phyloP scores from a whole-genome alignment of 164 flowering plant genomes.

The Kalanchoe fedtschenkoi region DNA sequence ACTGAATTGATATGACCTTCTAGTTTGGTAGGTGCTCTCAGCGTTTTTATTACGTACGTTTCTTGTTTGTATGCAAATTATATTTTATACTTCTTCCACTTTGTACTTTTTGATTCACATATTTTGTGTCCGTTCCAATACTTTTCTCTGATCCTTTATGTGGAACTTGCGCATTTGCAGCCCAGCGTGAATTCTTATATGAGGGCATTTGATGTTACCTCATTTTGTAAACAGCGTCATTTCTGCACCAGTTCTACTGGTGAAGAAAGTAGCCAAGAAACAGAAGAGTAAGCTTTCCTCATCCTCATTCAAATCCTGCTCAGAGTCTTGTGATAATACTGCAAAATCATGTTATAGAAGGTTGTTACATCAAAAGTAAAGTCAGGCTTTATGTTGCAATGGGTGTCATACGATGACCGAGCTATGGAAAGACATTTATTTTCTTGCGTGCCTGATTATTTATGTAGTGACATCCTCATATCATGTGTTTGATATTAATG shows the following conservation, averaged over 20 bases:
- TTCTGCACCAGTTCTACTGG: not conserved
- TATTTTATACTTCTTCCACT: not conserved
- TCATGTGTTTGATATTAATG: too few relatives aligned
- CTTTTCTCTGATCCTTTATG: not conserved
- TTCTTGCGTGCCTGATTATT: too few relatives aligned
- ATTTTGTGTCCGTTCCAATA: not conserved
- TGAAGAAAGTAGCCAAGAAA: not conserved
- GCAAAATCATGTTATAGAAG: too few relatives aligned
- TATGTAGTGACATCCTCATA: too few relatives aligned
- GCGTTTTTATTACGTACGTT: not conserved
- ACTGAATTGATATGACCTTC: not conserved
- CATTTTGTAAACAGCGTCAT: not conserved
- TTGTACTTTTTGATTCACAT: not conserved
- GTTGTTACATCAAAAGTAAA: too few relatives aligned
- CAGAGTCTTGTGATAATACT: not conserved
- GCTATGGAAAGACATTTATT: too few relatives aligned
- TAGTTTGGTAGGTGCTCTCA: not conserved
- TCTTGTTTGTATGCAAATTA: not conserved
- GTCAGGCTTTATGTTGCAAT: too few relatives aligned
- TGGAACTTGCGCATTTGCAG: not conserved
- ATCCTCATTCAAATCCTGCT: not conserved
- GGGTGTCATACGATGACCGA: too few relatives aligned
- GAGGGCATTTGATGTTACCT: not conserved
- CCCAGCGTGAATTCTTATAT: not conserved
- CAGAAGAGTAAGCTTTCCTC: conserved; percentile 5